Evolutionary conservation across 495 filamentous ascomycete genomes (phyloP).

Genomic region (Xylaria telfairii): DNA sequence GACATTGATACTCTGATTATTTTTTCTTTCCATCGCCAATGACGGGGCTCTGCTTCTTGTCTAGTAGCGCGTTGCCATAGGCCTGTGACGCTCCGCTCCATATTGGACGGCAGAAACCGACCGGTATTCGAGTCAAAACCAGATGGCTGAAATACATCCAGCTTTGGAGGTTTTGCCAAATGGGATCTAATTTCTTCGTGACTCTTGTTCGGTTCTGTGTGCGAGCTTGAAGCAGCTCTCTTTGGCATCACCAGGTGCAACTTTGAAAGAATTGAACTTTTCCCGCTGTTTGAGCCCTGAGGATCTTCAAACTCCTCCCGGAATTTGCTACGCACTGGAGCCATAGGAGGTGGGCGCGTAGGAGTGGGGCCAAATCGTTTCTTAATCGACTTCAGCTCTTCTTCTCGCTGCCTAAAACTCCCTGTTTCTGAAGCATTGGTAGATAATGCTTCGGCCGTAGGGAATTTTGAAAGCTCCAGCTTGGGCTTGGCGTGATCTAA

Average conservation of each 20-base stretch:
- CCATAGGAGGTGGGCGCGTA: conserved; percentile 35
- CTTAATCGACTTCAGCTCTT: conserved; percentile 37
- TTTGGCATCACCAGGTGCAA: conserved; percentile 42
- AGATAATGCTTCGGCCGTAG: conserved; percentile 25
- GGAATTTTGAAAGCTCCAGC: background rate
- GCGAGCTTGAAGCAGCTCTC: conserved; percentile 26
- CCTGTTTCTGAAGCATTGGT: conserved; percentile 29
- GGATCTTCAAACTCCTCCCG: conserved; percentile 38
- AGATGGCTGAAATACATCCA: background rate
- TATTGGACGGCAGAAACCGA: background rate
- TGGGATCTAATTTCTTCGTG: background rate
- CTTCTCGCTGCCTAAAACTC: conserved; percentile 36
- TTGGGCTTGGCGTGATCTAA: conserved; percentile 24
- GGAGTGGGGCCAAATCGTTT: conserved; percentile 42
- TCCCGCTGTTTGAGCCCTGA: conserved; percentile 25
- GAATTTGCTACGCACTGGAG: conserved; percentile 40
- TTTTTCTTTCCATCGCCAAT: conserved; percentile 7
- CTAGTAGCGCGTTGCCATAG: background rate
- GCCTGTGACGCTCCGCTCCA: background rate
- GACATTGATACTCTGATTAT: conserved; percentile 5
- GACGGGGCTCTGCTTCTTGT: background rate
- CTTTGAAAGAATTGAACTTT: conserved; percentile 41
- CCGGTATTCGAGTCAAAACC: background rate
- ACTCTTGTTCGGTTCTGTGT: conserved; percentile 31
- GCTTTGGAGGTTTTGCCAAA: background rate